phyloP scores from a whole-genome alignment of 169 alveolate species.

The Eimeria brunetti region DNA sequence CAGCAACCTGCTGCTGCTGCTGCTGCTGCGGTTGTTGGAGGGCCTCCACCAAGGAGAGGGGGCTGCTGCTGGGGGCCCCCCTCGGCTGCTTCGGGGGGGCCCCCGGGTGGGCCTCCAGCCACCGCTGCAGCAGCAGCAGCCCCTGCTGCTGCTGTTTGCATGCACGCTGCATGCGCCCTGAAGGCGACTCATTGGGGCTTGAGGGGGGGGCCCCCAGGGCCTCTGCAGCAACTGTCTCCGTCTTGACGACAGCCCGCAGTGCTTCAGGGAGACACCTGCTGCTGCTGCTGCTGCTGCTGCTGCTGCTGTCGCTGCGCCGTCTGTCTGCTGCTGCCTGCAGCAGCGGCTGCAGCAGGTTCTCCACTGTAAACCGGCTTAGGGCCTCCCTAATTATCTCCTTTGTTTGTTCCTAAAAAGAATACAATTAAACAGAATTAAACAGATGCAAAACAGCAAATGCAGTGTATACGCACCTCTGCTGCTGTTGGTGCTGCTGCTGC shows the following conservation, averaged over 20 bases:
- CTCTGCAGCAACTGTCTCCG: background rate
- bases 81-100: background rate
- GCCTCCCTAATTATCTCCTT: background rate
- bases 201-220: slow-evolving; percentile 18
- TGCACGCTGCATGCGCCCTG: background rate
- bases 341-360: too few species aligned
- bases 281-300: too few species aligned
- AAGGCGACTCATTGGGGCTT: background rate
- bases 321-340: slow-evolving; percentile 22
- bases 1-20: too few species aligned
- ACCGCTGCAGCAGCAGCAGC: too few species aligned
- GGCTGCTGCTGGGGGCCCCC: background rate
- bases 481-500: too few species aligned
- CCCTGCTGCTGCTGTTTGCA: background rate
- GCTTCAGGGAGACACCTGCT: slow-evolving; percentile 14
- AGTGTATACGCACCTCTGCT: too few species aligned
- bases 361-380: too few species aligned
- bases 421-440: background rate
- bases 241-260: background rate
- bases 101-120: background rate
- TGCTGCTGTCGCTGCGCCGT: too few species aligned
- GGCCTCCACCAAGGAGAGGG: slow-evolving; percentile 2
- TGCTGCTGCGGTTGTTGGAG: background rate
- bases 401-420: background rate
- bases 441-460: background rate